A percentile compares a stretch with the other conserved stretches of the same genome.
phyloP scores from a whole-genome alignment of 1,139 yeast species.

The Geotrichum siamense region DNA sequence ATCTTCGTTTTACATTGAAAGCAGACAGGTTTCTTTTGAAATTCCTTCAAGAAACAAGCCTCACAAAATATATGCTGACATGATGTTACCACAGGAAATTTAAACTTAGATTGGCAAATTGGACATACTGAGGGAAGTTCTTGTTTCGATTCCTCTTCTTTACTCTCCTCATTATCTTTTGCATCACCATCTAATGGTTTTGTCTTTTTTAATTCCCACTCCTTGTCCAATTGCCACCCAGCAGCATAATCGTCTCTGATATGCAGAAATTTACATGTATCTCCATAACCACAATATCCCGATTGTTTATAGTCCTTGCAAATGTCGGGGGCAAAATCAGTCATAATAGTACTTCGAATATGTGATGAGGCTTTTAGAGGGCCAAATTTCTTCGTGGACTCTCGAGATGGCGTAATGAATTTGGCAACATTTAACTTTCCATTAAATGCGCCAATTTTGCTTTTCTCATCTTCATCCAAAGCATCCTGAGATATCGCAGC shows the following conservation, averaged over 20 bases:
- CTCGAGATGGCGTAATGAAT: slow-evolving; percentile 6
- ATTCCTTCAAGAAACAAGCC: slow-evolving; percentile 49
- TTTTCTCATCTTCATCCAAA: slow-evolving; percentile 7
- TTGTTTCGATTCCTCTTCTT: slow-evolving; percentile 14
- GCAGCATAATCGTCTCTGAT: slow-evolving; percentile 78
- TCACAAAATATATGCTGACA: slow-evolving; percentile 69
- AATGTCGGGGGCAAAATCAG: slow-evolving; percentile 89
- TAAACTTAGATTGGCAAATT: slow-evolving; percentile 53
- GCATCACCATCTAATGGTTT: no score
- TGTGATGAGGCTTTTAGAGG: slow-evolving; percentile 45
- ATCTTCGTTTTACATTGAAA: slow-evolving; percentile 60
- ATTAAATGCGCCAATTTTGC: slow-evolving; percentile 13
- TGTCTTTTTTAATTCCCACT: slow-evolving; percentile 51
- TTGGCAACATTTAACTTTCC: slow-evolving; percentile 15
- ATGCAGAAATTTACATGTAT: slow-evolving; percentile 93
- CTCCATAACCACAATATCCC: slow-evolving; percentile 97
- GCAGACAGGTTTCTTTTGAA: slow-evolving; percentile 46
- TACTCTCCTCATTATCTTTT: slow-evolving; percentile 16
- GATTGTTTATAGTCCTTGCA: slow-evolving; percentile 90
- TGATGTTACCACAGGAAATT: slow-evolving; percentile 49
- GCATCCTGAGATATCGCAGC: background rate
- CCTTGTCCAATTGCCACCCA: slow-evolving; percentile 60
- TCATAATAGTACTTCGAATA: slow-evolving; percentile 62
- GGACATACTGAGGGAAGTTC: slow-evolving; percentile 45
- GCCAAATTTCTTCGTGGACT: slow-evolving; percentile 26